Evolutionary conservation across 2,329 filamentous ascomycete species (phyloP), one percentile per base, ranked within the genome.

Genomic region (Teratosphaeria pseudoeucalypti): DNA sequence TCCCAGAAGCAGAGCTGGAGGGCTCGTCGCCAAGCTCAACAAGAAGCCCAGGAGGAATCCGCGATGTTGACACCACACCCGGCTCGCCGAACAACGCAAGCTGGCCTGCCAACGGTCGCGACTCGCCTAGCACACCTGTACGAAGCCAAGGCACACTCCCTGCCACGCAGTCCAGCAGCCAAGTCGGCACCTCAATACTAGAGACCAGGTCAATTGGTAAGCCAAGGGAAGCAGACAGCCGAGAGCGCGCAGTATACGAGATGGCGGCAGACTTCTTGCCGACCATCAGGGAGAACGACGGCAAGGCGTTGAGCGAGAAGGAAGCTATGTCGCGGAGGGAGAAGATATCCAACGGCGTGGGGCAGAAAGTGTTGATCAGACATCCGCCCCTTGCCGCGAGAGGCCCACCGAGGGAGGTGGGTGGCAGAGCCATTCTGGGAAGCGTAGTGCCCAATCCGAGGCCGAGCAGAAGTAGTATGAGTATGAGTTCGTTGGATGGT

Each of bases 231-330:
- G 69, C 67, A 10, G 68, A 71, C 54, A 65, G 66, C 54, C 62
- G 64, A 43, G 64, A 67, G 43, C 60, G 63, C 14, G 61, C 64
- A 12, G 57, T 80, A 9, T 78, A 72, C 58, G 82, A 78, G 53
- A 82, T 79, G 68, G 78, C 79, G 0, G 82, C 82, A 1, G 81
- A 82, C 10, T 79, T 84, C 10, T 79, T 84, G 69, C 80, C 79
- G 16, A 76, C 77, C 52, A 77, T 78, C 58, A 79, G 78, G 61
- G 77, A 80, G 68, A 78, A 77, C 54, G 78, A 74, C 56, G 77
- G 77, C 34, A 74, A 73, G 19, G 71, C 76, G 60, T 67, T 79
- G 39, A 74, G 73, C 23, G 78, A 80, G 66, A 80, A 80, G 63
- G 77, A 80, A 60, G 74, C 75, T 39, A 74, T 79, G 69, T 69